Evolutionary conservation across 495 filamentous ascomycete species (phyloP).

Genomic region (Xylaria nigripes): DNA sequence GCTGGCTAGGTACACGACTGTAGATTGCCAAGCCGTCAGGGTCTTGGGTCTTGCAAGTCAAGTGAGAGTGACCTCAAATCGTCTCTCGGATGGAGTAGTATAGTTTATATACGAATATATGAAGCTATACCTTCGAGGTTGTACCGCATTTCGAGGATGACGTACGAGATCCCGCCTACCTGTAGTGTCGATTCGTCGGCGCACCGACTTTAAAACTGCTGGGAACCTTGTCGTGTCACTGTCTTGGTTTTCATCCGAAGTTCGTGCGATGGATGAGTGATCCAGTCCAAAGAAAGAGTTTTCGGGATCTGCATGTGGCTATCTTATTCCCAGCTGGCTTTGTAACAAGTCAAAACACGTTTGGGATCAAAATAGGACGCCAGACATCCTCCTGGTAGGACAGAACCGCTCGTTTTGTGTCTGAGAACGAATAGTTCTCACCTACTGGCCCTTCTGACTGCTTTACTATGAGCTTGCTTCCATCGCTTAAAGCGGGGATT

Average conservation of each 20-base stretch:
- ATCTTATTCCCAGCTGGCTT: background rate
- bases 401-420: constrained; percentile 1
- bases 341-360: constrained; percentile 2
- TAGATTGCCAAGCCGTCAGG: background rate
- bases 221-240: constrained; percentile 6
- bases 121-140: background rate
- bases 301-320: constrained; percentile 11
- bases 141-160: background rate
- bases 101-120: background rate
- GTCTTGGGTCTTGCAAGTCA: background rate
- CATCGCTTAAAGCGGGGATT: background rate
- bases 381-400: constrained; percentile 1
- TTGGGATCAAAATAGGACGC: background rate
- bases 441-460: constrained; percentile 2
- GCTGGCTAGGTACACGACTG: background rate
- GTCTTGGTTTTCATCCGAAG: constrained; percentile 8
- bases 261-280: constrained; percentile 3
- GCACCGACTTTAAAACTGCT: background rate
- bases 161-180: background rate
- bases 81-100: constrained; percentile 1
- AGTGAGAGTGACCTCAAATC: background rate
- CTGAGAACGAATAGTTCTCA: background rate
- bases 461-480: constrained; percentile 1
- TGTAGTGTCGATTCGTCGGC: background rate
- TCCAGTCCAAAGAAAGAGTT: constrained; percentile 8